Percentiles rank a stretch among this genome's conserved stretches.
Evolutionary conservation across 2,329 filamentous ascomycete species (phyloP).

Genomic region (Hypoxylon sp.): DNA sequence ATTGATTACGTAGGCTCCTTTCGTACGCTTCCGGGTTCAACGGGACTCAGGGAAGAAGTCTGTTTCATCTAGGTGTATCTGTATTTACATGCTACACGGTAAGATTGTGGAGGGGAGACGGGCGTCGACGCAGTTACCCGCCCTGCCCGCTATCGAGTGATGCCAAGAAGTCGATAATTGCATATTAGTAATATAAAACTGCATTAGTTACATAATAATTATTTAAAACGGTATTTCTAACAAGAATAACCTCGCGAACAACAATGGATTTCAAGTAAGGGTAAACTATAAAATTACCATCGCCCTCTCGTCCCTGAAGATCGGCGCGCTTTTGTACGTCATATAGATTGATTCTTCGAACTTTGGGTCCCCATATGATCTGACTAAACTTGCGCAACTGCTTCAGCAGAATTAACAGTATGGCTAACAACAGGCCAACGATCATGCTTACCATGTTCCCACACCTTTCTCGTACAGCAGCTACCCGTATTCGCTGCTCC

Average conservation of each 20-base stretch:
- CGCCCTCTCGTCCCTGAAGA: slow-evolving; percentile 7
- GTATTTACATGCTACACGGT: too few species aligned
- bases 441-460: background rate
- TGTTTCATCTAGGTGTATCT: background rate
- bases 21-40: background rate
- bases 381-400: background rate
- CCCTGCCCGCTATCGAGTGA: background rate
- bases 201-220: background rate
- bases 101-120: background rate
- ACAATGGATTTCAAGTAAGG: slow-evolving; percentile 2
- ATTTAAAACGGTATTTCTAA: background rate
- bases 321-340: slow-evolving; percentile 13
- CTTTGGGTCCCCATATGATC: background rate
- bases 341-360: background rate
- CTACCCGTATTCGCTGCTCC: background rate
- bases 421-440: background rate
- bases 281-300: slow-evolving; percentile 7
- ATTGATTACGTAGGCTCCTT: background rate
- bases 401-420: background rate
- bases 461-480: background rate
- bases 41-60: background rate
- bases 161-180: background rate
- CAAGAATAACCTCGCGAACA: background rate
- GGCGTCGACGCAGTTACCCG: background rate
- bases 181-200: background rate